These are phyloP conservation scores for Colletotrichum phormii DNA, from an alignment of 2,329 filamentous ascomycete species.

Conservation along the genomic window DNA sequence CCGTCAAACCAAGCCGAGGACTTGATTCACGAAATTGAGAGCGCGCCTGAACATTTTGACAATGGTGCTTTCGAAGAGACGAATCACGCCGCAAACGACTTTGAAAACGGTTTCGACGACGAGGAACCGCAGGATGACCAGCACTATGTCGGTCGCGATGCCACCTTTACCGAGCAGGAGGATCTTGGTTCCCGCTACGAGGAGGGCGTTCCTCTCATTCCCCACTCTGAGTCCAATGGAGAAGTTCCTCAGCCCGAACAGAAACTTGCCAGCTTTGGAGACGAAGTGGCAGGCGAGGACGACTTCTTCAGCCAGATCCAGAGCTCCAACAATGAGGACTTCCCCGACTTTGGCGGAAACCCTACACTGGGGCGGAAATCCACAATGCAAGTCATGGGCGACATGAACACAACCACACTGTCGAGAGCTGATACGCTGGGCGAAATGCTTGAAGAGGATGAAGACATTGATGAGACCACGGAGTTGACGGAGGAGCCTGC, in stretches of 20 bases:
- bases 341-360: slow-evolving; percentile 41
- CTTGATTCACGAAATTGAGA: slow-evolving; percentile 65
- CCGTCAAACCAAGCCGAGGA: slow-evolving; percentile 64
- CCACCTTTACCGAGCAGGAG: slow-evolving; percentile 54
- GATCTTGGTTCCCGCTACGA: slow-evolving; percentile 72
- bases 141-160: slow-evolving; percentile 57
- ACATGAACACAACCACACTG: slow-evolving; percentile 52
- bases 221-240: slow-evolving; percentile 46
- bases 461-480: slow-evolving; percentile 37
- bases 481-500: background rate
- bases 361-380: slow-evolving; percentile 73
- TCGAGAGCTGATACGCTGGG: slow-evolving; percentile 42
- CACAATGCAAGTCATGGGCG: slow-evolving; percentile 73
- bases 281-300: slow-evolving; percentile 61
- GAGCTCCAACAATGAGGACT: slow-evolving; percentile 43
- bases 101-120: slow-evolving; percentile 38
- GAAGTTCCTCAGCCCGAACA: slow-evolving; percentile 39
- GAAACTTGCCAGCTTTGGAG: slow-evolving; percentile 48
- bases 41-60: slow-evolving; percentile 54
- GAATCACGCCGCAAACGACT: slow-evolving; percentile 30
- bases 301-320: slow-evolving; percentile 72
- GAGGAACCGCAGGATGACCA: slow-evolving; percentile 37
- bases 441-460: slow-evolving; percentile 46
- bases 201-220: slow-evolving; percentile 75
- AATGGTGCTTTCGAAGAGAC: slow-evolving; percentile 48